A percentile compares a stretch with the other conserved stretches of the same genome.
These are phyloP conservation scores for Tillandsia leiboldiana DNA, from an alignment of 176 grass and related monocot species.

Conservation along the genomic window DNA sequence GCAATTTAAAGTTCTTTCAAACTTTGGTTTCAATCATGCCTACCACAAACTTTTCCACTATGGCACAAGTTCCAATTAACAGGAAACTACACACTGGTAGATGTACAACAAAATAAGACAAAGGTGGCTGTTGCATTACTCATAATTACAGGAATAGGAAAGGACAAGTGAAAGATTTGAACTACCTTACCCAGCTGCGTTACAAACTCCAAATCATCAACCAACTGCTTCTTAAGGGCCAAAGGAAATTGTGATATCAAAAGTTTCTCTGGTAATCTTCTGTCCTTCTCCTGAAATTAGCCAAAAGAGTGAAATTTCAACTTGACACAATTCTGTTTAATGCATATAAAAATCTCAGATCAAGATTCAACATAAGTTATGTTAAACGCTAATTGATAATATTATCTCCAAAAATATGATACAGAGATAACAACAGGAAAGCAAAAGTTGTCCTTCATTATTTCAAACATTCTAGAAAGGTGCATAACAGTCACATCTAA, in stretches of 20 bases:
- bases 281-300: conserved; percentile 56
- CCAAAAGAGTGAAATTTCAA: background rate
- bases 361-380: background rate
- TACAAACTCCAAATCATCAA: conserved; percentile 89
- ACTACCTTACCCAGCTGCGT: conserved; percentile 95
- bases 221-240: conserved; percentile 85
- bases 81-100: too few relatives aligned
- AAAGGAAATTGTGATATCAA: conserved; percentile 83
- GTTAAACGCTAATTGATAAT: too few relatives aligned
- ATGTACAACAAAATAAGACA: background rate
- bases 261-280: conserved; percentile 51
- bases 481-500: too few relatives aligned
- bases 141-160: background rate
- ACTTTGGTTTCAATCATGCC: too few relatives aligned
- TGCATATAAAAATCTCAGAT: background rate
- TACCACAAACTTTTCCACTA: too few relatives aligned
- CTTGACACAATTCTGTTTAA: background rate
- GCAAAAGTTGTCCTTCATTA: too few relatives aligned
- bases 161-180: background rate
- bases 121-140: background rate
- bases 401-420: background rate
- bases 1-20: too few relatives aligned
- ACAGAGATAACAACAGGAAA: background rate
- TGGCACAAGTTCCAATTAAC: too few relatives aligned
- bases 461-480: too few relatives aligned